These are phyloP conservation scores for Apophysomyces ossiformis DNA, from an alignment of 371 early-diverging fungal species.

Conservation along the genomic window DNA sequence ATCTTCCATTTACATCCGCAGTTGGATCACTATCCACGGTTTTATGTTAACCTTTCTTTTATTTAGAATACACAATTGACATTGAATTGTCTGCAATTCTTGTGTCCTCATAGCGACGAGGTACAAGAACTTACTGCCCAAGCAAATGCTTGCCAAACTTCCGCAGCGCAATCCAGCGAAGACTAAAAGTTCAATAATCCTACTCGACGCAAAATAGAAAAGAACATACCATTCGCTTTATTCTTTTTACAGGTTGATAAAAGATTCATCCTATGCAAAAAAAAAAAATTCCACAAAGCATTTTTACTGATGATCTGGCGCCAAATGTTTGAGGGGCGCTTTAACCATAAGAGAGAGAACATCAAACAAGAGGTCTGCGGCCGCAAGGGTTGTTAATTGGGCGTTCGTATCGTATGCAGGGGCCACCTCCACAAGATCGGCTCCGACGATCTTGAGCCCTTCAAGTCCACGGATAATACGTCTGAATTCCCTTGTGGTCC, in stretches of 20 bases:
- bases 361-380: constrained; percentile 28
- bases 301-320: neutral
- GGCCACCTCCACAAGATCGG: constrained; percentile 41
- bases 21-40: too few species aligned
- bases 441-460: constrained; percentile 44
- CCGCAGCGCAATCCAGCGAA: neutral
- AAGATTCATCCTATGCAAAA: too few species aligned
- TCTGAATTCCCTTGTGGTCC: constrained; percentile 52
- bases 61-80: neutral
- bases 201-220: too few species aligned
- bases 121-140: neutral
- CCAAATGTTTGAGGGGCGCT: constrained; percentile 4
- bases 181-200: neutral
- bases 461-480: constrained; percentile 49
- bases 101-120: neutral
- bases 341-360: constrained; percentile 31
- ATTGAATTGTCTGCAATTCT: neutral
- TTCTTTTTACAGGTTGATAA: too few species aligned
- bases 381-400: constrained; percentile 36
- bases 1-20: neutral
- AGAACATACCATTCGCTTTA: too few species aligned
- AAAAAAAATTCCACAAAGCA: neutral
- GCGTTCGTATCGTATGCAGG: constrained; percentile 41
- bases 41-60: neutral
- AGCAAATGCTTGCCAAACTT: neutral